These are phyloP conservation scores for Phytophthora cajani DNA, from an alignment of 352 stramenopile genomes.

Conservation along the genomic window DNA sequence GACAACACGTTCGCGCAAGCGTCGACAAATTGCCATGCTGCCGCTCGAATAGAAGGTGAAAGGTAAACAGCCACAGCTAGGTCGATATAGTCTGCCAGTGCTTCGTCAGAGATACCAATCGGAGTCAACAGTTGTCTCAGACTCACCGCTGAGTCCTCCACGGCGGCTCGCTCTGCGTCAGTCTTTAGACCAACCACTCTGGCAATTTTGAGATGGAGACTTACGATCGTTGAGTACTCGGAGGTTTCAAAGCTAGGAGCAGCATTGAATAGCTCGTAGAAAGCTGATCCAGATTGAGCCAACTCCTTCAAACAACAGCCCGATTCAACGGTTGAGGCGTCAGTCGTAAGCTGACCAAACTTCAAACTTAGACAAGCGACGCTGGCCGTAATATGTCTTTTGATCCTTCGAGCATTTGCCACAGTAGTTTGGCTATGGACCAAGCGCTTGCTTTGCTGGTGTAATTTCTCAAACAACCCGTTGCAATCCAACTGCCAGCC, in stretches of 20 bases:
- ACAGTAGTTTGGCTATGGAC: constrained; percentile 14
- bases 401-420: constrained; percentile 4
- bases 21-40: constrained; percentile 25
- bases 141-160: constrained; percentile 12
- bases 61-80: constrained; percentile 10
- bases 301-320: constrained; percentile 13
- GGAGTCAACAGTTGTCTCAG: constrained; percentile 18
- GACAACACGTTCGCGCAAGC: constrained; percentile 6
- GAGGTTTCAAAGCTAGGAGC: constrained; percentile 17
- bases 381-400: constrained; percentile 19
- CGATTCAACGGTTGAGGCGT: not conserved
- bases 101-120: constrained; percentile 29
- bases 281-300: constrained; percentile 22
- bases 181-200: constrained; percentile 3
- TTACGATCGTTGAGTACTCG: constrained; percentile 27
- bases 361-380: constrained; percentile 23
- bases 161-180: constrained; percentile 3
- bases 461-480: constrained; percentile 14
- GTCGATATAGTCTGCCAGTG: constrained; percentile 26
- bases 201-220: constrained; percentile 28
- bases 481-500: constrained; percentile 11
- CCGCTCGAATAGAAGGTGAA: constrained; percentile 13
- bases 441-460: constrained; percentile 13
- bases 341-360: constrained; percentile 9
- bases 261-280: constrained; percentile 24